These are phyloP conservation scores for Cyberlindnera amylophila DNA, from an alignment of 805 yeast genomes.

Conservation along the genomic window DNA sequence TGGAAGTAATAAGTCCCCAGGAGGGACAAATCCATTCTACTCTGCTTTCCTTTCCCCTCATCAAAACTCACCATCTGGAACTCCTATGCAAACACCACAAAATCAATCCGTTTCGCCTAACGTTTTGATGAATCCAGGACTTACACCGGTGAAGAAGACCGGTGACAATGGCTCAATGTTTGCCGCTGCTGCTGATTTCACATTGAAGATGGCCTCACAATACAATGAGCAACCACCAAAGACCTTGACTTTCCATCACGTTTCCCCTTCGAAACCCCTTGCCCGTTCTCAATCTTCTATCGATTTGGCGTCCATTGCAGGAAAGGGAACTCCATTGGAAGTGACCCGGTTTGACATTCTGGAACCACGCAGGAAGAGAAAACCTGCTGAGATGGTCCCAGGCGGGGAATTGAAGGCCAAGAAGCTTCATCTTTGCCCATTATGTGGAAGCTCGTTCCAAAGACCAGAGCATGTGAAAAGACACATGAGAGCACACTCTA, in stretches of 20 bases:
- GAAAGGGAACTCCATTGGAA: slow-evolving; percentile 10
- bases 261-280: neutral
- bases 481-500: slow-evolving; percentile 73
- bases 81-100: slow-evolving; percentile 27
- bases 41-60: slow-evolving; percentile 38
- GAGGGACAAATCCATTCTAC: slow-evolving; percentile 45
- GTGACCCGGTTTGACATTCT: slow-evolving; percentile 13
- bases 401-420: slow-evolving; percentile 25
- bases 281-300: slow-evolving; percentile 16
- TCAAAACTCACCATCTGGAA: slow-evolving; percentile 17
- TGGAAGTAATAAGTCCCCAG: slow-evolving; percentile 30
- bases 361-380: slow-evolving; percentile 34
- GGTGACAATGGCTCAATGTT: neutral
- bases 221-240: neutral
- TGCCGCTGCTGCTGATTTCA: slow-evolving; percentile 28
- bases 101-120: slow-evolving; percentile 23
- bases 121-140: slow-evolving; percentile 19
- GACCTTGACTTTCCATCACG: neutral
- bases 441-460: slow-evolving; percentile 60
- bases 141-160: neutral
- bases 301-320: slow-evolving; percentile 13
- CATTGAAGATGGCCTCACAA: slow-evolving; percentile 26
- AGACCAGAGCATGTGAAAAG: slow-evolving; percentile 71
- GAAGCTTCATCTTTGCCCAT: slow-evolving; percentile 60
- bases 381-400: slow-evolving; percentile 26